A percentile compares a stretch with the other conserved stretches of the same genome.
Conservation (phyloP, 495 filamentous ascomycete species). For the Daldinia bambusicola region DNA sequence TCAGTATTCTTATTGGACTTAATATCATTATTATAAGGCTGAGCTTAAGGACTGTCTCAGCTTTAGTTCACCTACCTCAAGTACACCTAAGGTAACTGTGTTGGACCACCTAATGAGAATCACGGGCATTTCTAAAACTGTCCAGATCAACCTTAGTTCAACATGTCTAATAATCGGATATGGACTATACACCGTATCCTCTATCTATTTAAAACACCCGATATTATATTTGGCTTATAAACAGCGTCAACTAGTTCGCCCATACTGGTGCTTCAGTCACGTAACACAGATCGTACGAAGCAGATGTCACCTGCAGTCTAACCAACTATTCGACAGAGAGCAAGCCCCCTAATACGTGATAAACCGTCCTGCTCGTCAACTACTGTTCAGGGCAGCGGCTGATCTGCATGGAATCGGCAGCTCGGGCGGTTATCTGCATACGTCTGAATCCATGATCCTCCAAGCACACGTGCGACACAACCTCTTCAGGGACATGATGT, state of each 20-base stretch:
- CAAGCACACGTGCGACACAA: constrained; percentile 37
- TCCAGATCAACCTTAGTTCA: not conserved
- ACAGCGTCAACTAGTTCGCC: not conserved
- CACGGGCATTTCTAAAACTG: not conserved
- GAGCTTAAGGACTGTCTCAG: not conserved
- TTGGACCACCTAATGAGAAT: not conserved
- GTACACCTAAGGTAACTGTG: not conserved
- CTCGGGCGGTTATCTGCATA: constrained; percentile 44
- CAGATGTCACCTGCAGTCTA: not conserved
- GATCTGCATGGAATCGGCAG: constrained; percentile 37
- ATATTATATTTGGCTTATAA: not conserved
- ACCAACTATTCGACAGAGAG: not conserved
- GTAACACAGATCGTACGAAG: constrained; percentile 4
- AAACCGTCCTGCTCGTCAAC: not conserved
- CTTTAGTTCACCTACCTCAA: not conserved
- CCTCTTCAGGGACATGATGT: constrained; percentile 21
- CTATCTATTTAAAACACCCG: not conserved
- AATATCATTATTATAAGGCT: not conserved
- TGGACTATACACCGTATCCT: not conserved
- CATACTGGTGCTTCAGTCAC: not conserved
- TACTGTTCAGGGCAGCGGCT: constrained; percentile 20
- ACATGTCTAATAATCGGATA: not conserved
- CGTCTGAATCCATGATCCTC: constrained; percentile 37
- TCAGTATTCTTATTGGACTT: not conserved
- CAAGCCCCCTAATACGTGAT: not conserved